A percentile compares a stretch with the other conserved stretches of the same genome.
These are phyloP conservation scores for Davidsoniella neocaledoniae DNA, from an alignment of 2,329 filamentous ascomycete genomes.

Conservation along the genomic window DNA sequence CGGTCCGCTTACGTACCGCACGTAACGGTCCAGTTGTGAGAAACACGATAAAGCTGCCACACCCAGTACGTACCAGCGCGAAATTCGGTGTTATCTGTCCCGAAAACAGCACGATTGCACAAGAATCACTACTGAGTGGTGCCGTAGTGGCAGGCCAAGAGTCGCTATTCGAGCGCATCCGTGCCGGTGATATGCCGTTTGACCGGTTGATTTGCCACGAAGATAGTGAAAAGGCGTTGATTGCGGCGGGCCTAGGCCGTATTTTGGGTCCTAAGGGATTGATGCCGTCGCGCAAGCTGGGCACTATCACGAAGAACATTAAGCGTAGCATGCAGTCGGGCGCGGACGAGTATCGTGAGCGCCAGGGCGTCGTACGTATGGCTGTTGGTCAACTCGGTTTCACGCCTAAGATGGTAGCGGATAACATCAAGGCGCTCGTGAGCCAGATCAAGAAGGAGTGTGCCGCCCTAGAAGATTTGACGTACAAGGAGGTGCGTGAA, in stretches of 20 bases:
- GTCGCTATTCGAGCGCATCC: slow-evolving; percentile 63
- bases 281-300: slow-evolving; percentile 80
- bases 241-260: slow-evolving; percentile 63
- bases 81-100: slow-evolving; percentile 82
- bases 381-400: slow-evolving; percentile 84
- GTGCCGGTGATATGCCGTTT: slow-evolving; percentile 62
- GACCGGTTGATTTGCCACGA: slow-evolving; percentile 78
- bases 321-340: slow-evolving; percentile 59
- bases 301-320: slow-evolving; percentile 75
- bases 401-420: slow-evolving; percentile 68
- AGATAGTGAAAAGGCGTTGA: slow-evolving; percentile 59
- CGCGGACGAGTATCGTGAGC: slow-evolving; percentile 74
- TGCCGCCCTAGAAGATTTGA: slow-evolving; percentile 42
- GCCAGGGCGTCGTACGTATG: slow-evolving; percentile 67
- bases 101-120: slow-evolving; percentile 57
- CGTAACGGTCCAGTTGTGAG: slow-evolving; percentile 79
- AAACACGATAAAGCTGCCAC: slow-evolving; percentile 73
- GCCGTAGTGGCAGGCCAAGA: slow-evolving; percentile 76
- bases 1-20: slow-evolving; percentile 64
- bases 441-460: slow-evolving; percentile 65
- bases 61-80: slow-evolving; percentile 76
- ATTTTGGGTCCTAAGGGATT: slow-evolving; percentile 76
- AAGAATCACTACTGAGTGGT: slow-evolving; percentile 59
- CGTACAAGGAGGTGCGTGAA: slow-evolving; percentile 33
- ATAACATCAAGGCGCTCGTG: slow-evolving; percentile 68